phyloP scores from a whole-genome alignment of 2,329 filamentous ascomycete species.

The Sordariomycetes sp. region DNA sequence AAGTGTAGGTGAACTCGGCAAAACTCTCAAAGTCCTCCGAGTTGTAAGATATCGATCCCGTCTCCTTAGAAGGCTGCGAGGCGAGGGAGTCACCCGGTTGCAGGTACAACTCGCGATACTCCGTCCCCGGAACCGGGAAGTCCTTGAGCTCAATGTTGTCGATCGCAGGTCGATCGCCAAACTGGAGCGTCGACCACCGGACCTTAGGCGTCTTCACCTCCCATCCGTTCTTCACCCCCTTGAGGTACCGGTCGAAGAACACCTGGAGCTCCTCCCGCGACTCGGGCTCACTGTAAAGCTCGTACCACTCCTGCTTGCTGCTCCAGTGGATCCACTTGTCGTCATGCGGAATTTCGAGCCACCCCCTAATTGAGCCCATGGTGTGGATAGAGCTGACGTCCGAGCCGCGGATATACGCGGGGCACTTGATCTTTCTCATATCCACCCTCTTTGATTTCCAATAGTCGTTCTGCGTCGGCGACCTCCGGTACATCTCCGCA shows the following conservation, averaged over 20 bases:
- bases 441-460: constrained; percentile 23
- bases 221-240: constrained; percentile 27
- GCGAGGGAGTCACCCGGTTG: constrained; percentile 6
- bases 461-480: constrained; percentile 17
- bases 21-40: constrained; percentile 10
- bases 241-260: constrained; percentile 31
- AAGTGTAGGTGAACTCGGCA: constrained; percentile 22
- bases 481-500: constrained; percentile 23
- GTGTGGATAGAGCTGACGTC: constrained; percentile 15
- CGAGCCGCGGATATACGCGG: constrained; percentile 19
- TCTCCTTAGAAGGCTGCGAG: not conserved
- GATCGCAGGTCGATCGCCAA: constrained; percentile 17
- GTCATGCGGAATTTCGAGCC: constrained; percentile 8
- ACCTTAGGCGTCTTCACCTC: constrained; percentile 27
- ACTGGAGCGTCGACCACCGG: constrained; percentile 24
- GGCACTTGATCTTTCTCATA: constrained; percentile 18
- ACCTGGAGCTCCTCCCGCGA: constrained; percentile 19
- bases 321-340: constrained; percentile 26
- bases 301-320: constrained; percentile 28
- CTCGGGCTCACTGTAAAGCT: constrained; percentile 21
- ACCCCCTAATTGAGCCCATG: constrained; percentile 16
- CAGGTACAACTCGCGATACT: constrained; percentile 18
- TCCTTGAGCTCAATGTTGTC: constrained; percentile 17
- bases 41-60: constrained; percentile 13
- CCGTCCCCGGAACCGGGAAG: constrained; percentile 18